phyloP scores from a whole-genome alignment of 768 basidiomycete genomes.

The Dacryopinax spathularia region DNA sequence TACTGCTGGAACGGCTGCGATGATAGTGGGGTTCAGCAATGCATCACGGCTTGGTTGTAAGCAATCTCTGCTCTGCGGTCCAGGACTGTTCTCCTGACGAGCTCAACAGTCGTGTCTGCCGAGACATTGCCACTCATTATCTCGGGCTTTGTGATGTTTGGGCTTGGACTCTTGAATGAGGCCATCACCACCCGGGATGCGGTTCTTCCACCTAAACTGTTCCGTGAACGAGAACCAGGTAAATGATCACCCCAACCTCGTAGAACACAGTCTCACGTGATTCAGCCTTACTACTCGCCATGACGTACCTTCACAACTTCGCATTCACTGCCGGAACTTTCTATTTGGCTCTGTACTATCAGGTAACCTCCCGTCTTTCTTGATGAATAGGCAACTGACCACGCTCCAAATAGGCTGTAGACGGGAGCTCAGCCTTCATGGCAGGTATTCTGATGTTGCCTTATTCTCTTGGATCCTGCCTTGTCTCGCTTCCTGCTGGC shows the following conservation, averaged over 20 bases:
- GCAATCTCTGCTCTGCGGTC: no score
- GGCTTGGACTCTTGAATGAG: not conserved
- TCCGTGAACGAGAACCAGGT: slow-evolving; percentile 45
- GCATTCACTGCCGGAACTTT: slow-evolving; percentile 75
- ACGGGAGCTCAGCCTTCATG: slow-evolving; percentile 52
- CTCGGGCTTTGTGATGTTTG: not conserved
- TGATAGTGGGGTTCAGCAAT: not conserved
- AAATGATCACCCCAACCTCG: not conserved
- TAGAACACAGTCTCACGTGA: not conserved
- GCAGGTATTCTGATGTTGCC: slow-evolving; percentile 65
- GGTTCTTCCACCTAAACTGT: slow-evolving; percentile 52
- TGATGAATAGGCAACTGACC: not conserved
- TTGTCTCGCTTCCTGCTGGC: slow-evolving; percentile 62
- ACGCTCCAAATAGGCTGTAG: slow-evolving; percentile 39
- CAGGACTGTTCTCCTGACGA: not conserved
- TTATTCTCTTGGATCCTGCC: slow-evolving; percentile 70
- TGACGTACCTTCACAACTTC: slow-evolving; percentile 69
- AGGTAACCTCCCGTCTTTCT: slow-evolving; percentile 31
- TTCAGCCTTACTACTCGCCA: slow-evolving; percentile 48
- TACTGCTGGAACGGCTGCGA: not conserved
- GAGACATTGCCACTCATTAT: not conserved
- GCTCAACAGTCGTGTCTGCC: not conserved
- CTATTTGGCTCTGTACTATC: slow-evolving; percentile 71
- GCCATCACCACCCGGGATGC: slow-evolving; percentile 45
- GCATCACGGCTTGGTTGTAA: not conserved